These are phyloP conservation scores for Xerocomus spinulosus DNA, from an alignment of 768 basidiomycete species.

Conservation along the genomic window DNA sequence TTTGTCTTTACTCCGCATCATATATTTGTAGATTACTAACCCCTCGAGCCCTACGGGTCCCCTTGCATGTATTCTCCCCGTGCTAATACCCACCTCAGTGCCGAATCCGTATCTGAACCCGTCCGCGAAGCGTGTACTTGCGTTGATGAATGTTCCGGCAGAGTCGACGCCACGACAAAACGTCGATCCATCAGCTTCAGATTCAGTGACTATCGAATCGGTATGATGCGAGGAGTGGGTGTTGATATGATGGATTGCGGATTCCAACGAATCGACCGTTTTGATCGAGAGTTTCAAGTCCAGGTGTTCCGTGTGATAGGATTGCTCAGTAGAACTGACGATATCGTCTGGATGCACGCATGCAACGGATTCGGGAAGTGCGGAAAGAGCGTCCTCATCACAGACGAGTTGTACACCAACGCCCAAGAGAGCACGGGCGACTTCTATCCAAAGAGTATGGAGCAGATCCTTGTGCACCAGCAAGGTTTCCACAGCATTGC, in stretches of 20 bases:
- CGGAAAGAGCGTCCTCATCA: slow-evolving; percentile 59
- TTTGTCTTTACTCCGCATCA: slow-evolving; percentile 69
- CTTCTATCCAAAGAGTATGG: slow-evolving; percentile 70
- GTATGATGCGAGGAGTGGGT: slow-evolving; percentile 93
- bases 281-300: slow-evolving; percentile 79
- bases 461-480: slow-evolving; percentile 76
- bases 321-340: slow-evolving; percentile 52
- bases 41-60: slow-evolving; percentile 96
- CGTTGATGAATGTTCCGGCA: slow-evolving; percentile 91
- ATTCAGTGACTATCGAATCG: slow-evolving; percentile 87
- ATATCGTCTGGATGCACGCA: slow-evolving; percentile 39
- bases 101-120: slow-evolving; percentile 97
- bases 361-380: slow-evolving; percentile 42
- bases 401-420: slow-evolving; percentile 76
- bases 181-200: slow-evolving; percentile 51
- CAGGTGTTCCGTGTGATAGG: slow-evolving; percentile 88
- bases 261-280: slow-evolving; percentile 61
- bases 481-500: slow-evolving; percentile 89
- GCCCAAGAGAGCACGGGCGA: slow-evolving; percentile 67
- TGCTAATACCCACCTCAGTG: slow-evolving; percentile 96
- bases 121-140: slow-evolving; percentile 93
- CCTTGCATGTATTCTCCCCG: slow-evolving; percentile 92
- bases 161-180: slow-evolving; percentile 91
- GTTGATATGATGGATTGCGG: slow-evolving; percentile 89
- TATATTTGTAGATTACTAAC: slow-evolving; percentile 94